Evolutionary conservation across 2,329 filamentous ascomycete genomes (phyloP).

Genomic region (Aspergillus glaucus): DNA sequence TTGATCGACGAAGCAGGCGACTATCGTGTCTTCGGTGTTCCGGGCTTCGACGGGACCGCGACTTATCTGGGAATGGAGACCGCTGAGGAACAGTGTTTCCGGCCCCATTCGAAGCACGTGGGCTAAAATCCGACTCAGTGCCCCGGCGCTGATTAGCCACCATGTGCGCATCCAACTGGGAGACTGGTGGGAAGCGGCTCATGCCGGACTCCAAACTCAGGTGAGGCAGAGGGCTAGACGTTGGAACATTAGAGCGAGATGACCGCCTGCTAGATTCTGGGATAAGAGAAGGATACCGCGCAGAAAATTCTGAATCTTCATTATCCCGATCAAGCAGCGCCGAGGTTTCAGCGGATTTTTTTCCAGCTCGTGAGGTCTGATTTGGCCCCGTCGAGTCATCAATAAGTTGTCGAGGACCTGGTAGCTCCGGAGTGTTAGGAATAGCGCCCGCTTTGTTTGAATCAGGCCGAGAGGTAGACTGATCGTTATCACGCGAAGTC

Average conservation of each 20-base stretch:
- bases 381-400: background rate
- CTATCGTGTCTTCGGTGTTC: background rate
- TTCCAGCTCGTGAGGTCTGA: background rate
- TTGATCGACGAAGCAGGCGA: constrained; percentile 14
- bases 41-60: too few relatives aligned
- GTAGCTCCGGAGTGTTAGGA: background rate
- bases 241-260: background rate
- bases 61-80: background rate
- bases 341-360: constrained; percentile 1
- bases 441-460: background rate
- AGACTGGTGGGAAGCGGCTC: constrained; percentile 31
- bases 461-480: background rate
- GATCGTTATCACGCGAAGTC: background rate
- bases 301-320: constrained; percentile 24
- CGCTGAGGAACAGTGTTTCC: background rate
- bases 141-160: constrained; percentile 16
- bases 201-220: constrained; percentile 20
- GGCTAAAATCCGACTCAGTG: background rate
- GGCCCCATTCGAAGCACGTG: background rate
- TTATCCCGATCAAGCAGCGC: constrained; percentile 27
- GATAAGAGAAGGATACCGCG: constrained; percentile 31
- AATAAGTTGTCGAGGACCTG: background rate
- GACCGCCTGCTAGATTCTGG: constrained; percentile 10
- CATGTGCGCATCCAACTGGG: constrained; percentile 32
- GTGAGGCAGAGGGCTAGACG: constrained; percentile 11